Percentiles rank a stretch among this genome's conserved stretches.
These are phyloP conservation scores for Populus ilicifolia DNA, from an alignment of 345 rosid genomes.

Conservation along the genomic window DNA sequence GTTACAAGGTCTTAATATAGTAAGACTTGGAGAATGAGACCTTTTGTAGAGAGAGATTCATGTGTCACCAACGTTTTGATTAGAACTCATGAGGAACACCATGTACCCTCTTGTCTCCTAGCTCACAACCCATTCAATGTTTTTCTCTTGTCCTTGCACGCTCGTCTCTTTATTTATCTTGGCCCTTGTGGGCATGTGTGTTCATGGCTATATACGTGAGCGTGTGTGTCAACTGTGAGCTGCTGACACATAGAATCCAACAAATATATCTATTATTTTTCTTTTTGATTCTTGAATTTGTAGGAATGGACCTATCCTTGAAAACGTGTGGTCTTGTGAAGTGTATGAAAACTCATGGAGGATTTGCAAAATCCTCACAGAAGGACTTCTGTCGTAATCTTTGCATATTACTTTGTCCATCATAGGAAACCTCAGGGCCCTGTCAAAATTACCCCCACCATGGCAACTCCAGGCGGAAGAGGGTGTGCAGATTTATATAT, in stretches of 20 bases:
- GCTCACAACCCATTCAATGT: constrained; percentile 16
- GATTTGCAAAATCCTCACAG: constrained; percentile 23
- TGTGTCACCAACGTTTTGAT: constrained; percentile 18
- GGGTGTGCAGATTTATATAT: no score
- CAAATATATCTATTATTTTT: constrained; percentile 12
- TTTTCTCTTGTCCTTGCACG: constrained; percentile 25
- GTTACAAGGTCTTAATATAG: constrained; percentile 33
- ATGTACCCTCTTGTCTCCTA: constrained; percentile 11
- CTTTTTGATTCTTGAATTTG: constrained; percentile 16
- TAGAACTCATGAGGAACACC: constrained; percentile 18
- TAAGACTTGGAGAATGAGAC: constrained; percentile 13
- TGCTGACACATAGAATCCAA: constrained; percentile 2
- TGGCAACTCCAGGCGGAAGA: no score
- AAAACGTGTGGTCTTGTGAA: constrained; percentile 13
- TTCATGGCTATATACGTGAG: neutral
- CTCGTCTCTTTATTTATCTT: constrained; percentile 20
- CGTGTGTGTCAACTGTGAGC: neutral
- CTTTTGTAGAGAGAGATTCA: neutral
- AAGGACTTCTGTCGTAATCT: constrained; percentile 8
- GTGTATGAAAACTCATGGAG: neutral
- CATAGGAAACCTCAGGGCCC: neutral
- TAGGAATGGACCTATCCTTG: constrained; percentile 21
- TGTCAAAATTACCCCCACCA: neutral
- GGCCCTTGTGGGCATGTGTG: neutral
- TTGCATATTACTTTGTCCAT: neutral